Evolutionary conservation across 345 rosid genomes (phyloP).

Genomic region (Pugionium dolabratum): DNA sequence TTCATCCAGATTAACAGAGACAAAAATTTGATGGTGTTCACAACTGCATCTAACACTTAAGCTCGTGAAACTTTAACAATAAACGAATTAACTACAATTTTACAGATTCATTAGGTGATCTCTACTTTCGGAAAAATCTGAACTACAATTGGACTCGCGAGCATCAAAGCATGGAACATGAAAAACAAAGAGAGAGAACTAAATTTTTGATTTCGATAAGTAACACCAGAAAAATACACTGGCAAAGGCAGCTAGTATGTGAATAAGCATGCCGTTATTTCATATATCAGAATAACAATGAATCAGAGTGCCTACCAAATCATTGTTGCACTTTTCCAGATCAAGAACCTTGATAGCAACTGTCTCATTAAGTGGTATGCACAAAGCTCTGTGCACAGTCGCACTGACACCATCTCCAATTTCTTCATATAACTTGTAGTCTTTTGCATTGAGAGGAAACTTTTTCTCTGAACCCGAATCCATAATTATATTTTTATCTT

Average conservation of each 20-base stretch:
- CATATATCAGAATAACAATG: constrained; percentile 19
- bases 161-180: constrained; percentile 13
- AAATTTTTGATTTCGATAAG: neutral
- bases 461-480: constrained; percentile 61
- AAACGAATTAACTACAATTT: constrained; percentile 7
- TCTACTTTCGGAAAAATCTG: constrained; percentile 16
- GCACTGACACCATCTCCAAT: constrained; percentile 99
- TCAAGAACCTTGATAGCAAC: constrained; percentile 98
- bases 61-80: constrained; percentile 7
- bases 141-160: constrained; percentile 16
- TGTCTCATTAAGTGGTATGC: constrained; percentile 78
- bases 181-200: constrained; percentile 3
- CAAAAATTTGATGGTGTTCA: neutral
- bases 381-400: constrained; percentile 83
- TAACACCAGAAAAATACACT: constrained; percentile 14
- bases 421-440: constrained; percentile 85
- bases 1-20: constrained; percentile 30
- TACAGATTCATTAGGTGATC: constrained; percentile 8
- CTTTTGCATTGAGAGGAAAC: constrained; percentile 69
- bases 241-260: constrained; percentile 15
- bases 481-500: constrained; percentile 46
- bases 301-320: constrained; percentile 55
- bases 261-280: constrained; percentile 19
- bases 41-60: constrained; percentile 19
- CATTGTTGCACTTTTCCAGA: constrained; percentile 93